Conservation (phyloP, 2,329 filamentous ascomycete genomes). For the Dactylellina drechsleri region DNA sequence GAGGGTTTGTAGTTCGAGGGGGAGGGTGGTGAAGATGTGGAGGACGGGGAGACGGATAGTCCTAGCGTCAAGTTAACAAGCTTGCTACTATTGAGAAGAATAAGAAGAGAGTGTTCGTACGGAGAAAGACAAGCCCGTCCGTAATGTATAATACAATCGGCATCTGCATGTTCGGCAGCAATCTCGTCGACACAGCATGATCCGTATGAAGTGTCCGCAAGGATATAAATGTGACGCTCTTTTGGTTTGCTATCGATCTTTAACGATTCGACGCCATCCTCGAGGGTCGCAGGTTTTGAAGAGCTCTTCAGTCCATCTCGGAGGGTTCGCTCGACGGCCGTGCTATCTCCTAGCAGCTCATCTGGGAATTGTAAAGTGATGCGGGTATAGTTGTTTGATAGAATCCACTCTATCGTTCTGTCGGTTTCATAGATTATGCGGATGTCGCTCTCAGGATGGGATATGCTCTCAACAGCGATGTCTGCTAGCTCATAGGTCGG, state of each 20-base stretch:
- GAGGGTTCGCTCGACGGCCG: slow-evolving; percentile 70
- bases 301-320: slow-evolving; percentile 31
- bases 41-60: slow-evolving; percentile 58
- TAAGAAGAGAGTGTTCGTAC: slow-evolving; percentile 68
- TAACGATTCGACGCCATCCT: slow-evolving; percentile 37
- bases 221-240: slow-evolving; percentile 72
- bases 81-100: background rate
- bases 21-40: slow-evolving; percentile 70
- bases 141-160: slow-evolving; percentile 93
- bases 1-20: slow-evolving; percentile 72
- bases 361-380: slow-evolving; percentile 97
- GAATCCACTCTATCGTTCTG: slow-evolving; percentile 80
- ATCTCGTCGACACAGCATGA: slow-evolving; percentile 97
- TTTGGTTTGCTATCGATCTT: slow-evolving; percentile 15
- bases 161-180: slow-evolving; percentile 90
- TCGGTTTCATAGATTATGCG: slow-evolving; percentile 83
- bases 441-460: slow-evolving; percentile 74
- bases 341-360: slow-evolving; percentile 86
- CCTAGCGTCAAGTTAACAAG: slow-evolving; percentile 7
- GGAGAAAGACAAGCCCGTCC: slow-evolving; percentile 91
- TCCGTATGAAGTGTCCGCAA: slow-evolving; percentile 96
- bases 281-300: slow-evolving; percentile 31
- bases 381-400: slow-evolving; percentile 74
- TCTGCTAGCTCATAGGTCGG: slow-evolving; percentile 44
- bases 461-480: slow-evolving; percentile 19